phyloP scores from a whole-genome alignment of 495 filamentous ascomycete species.

The Aspergillus sclerotioniger region DNA sequence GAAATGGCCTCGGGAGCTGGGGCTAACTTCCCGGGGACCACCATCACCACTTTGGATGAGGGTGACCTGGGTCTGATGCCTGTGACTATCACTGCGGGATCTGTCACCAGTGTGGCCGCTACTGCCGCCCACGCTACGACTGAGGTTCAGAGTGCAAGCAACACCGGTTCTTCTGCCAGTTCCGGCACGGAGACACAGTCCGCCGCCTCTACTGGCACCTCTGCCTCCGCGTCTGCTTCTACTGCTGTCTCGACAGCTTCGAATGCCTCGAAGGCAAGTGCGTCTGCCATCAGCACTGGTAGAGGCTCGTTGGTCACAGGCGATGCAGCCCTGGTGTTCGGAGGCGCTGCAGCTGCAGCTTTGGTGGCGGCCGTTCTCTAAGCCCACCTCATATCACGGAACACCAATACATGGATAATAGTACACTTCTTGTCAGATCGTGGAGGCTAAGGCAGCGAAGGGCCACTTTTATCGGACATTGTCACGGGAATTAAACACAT shows the following conservation, averaged over 20 bases:
- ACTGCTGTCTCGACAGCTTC: background rate
- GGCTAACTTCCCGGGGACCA: constrained; percentile 25
- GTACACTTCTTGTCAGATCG: too few relatives aligned
- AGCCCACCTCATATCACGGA: too few relatives aligned
- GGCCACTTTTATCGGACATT: too few relatives aligned
- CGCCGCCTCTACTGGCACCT: constrained; percentile 1
- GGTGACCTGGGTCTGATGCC: constrained; percentile 24
- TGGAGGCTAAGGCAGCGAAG: too few relatives aligned
- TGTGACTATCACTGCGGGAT: constrained; percentile 36
- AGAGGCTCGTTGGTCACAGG: constrained; percentile 15
- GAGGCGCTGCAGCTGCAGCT: constrained; percentile 21
- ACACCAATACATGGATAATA: background rate
- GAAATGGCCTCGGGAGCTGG: constrained; percentile 25
- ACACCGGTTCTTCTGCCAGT: background rate
- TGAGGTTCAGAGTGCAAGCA: constrained; percentile 1
- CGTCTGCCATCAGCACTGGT: constrained; percentile 18
- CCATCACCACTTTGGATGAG: constrained; percentile 18
- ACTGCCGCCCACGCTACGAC: constrained; percentile 4
- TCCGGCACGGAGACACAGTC: background rate
- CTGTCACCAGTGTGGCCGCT: constrained; percentile 12
- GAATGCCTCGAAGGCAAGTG: background rate
- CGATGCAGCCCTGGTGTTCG: constrained; percentile 12
- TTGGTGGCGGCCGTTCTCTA: background rate
- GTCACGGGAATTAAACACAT: too few relatives aligned
- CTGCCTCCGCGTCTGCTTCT: constrained; percentile 1